Base-by-base conservation (phyloP, 148 eudicot species). In the Gaultheria prostrata region DNA sequence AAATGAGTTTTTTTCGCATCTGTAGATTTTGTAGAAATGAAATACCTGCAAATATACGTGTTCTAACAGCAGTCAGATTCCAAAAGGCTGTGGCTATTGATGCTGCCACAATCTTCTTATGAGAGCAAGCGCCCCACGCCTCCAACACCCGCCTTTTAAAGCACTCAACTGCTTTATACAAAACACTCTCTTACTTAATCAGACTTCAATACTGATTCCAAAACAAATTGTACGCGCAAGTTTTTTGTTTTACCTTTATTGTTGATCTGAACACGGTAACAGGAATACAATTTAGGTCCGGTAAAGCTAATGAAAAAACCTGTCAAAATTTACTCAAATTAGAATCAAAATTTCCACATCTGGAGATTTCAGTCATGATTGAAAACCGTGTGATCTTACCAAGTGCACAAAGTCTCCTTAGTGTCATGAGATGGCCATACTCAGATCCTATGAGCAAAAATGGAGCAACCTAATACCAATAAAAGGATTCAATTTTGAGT, bases 251-350 rank as follows among this genome's bases (percentile, higher is more conserved):
- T 84, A 90, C 95, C 94, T 91, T 83, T 92, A 69, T 57, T 79
- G 57, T 88, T 76, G 77, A 96, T 86, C 76, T 91, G 94, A 76
- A 80, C 86, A 61, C 93, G 85, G 79, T 96, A 94, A 13, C 86
- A 86, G 4, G 92, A 88, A 77, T 92, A 94, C 33, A 94, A 83
- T 86, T 92, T 94, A 35, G 99, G 99, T 21, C 86, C 89, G 6
- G 92, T 94, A 76, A 96, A 96, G 93, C 99, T 91, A 17, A 86
- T 82, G 56, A 94, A 92, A 79, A 96, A 96, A n/a, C 94, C 99
- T 95, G 94, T 48, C 82, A 84, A 54, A 54, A 28, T 82, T 56
- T n/a, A 71, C 2, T 43, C 30, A 63, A 81, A 33, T 80, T 39
- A 67, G 76, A 32, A 4, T 24, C 53, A 65, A 69, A 69, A 30